These are phyloP conservation scores for carrot (Daucus carota) DNA, from an alignment of 129 eudicot species.

Conservation along the genomic window DH1_v3.0 NC_030384.2:24053501-24054000, in stretches of 20 bases:
- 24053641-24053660: slow-evolving; percentile 66
- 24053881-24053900: slow-evolving; percentile 30
- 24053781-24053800: background rate
- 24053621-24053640: slow-evolving; percentile 64
- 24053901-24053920: slow-evolving; percentile 81
- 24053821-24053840: background rate
- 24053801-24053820: background rate
- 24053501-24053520: no score
- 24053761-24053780: background rate
- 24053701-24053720: background rate
- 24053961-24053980: slow-evolving; percentile 89
- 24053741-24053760: background rate
- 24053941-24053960: slow-evolving; percentile 83
- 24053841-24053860: background rate
- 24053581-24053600: slow-evolving; percentile 68
- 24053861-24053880: background rate
- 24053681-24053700: background rate
- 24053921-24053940: slow-evolving; percentile 79
- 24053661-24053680: slow-evolving; percentile 73
- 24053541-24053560: slow-evolving; percentile 60
- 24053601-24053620: slow-evolving; percentile 44
- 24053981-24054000: slow-evolving; percentile 89
- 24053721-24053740: background rate
- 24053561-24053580: slow-evolving; percentile 80
- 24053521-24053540: slow-evolving; percentile 49